Conservation (phyloP, 257 asterid genomes). For the Rehmannia glutinosa region DNA sequence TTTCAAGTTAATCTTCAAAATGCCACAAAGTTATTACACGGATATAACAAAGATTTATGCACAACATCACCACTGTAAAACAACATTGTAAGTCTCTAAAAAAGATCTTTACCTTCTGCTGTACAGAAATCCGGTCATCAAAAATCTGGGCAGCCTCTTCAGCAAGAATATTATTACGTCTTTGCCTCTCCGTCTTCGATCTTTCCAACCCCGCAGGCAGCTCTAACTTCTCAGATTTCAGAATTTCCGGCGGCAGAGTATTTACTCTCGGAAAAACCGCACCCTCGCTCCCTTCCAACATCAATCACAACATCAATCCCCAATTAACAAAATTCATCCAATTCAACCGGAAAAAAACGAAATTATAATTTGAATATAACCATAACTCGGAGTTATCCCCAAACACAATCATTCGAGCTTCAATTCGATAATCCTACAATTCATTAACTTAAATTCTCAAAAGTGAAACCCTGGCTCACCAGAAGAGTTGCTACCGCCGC, state of each 20-base stretch:
- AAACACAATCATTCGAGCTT: background rate
- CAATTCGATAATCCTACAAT: constrained; percentile 12
- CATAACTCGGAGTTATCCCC: too few species aligned
- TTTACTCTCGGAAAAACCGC: constrained; percentile 38
- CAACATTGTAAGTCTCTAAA: background rate
- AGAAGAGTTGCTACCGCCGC: constrained; percentile 34
- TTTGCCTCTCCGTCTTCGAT: constrained; percentile 67
- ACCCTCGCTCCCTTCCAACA: constrained; percentile 44
- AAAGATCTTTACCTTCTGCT: constrained; percentile 61
- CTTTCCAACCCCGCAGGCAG: constrained; percentile 42
- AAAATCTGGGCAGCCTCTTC: constrained; percentile 79
- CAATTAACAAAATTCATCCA: constrained; percentile 2
- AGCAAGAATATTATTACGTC: constrained; percentile 40
- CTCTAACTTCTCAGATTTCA: constrained; percentile 38
- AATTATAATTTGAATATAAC: too few species aligned
- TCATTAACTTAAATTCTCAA: constrained; percentile 9
- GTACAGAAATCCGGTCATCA: constrained; percentile 64
- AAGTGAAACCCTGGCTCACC: constrained; percentile 40
- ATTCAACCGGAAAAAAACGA: background rate
- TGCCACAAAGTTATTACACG: background rate
- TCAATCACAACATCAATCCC: constrained; percentile 15
- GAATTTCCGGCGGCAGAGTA: constrained; percentile 45
- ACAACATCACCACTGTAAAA: background rate
- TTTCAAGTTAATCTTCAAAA: background rate
- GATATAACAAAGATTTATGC: background rate